These are phyloP conservation scores for Cryptococcus sp. DNA, from an alignment of 1,284 basidiomycete genomes.

Conservation along the genomic window DNA sequence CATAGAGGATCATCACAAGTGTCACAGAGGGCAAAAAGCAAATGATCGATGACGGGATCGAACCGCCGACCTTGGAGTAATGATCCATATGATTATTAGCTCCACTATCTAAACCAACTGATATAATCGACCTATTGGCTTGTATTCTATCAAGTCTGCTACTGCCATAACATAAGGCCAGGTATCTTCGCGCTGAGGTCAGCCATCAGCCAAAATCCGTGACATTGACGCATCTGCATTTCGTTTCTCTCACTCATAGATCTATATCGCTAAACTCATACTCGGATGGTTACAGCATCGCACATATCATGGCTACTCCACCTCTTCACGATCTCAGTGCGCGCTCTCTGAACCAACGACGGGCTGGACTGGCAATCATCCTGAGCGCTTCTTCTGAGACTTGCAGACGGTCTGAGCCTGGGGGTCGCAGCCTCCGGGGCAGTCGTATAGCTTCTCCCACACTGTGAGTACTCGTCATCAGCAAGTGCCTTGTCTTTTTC, in stretches of 20 bases:
- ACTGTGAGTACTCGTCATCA: background rate
- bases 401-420: background rate
- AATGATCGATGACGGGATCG: slow-evolving; percentile 5
- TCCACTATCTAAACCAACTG: slow-evolving; percentile 1
- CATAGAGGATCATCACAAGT: too few species aligned
- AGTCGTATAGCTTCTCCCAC: background rate
- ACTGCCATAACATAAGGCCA: too few species aligned
- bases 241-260: too few species aligned
- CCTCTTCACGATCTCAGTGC: background rate
- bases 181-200: too few species aligned
- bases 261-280: too few species aligned
- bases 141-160: too few species aligned
- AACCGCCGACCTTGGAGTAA: slow-evolving; percentile 4
- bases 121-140: background rate
- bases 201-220: too few species aligned
- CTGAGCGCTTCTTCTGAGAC: background rate
- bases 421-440: slow-evolving; percentile 6
- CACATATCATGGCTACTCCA: too few species aligned
- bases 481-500: background rate
- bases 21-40: background rate
- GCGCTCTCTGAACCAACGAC: background rate
- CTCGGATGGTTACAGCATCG: too few species aligned
- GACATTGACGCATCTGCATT: too few species aligned
- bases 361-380: background rate
- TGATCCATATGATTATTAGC: background rate